Base-by-base conservation (phyloP, 1,284 basidiomycete genomes). In the Phlebopus sp. region DNA sequence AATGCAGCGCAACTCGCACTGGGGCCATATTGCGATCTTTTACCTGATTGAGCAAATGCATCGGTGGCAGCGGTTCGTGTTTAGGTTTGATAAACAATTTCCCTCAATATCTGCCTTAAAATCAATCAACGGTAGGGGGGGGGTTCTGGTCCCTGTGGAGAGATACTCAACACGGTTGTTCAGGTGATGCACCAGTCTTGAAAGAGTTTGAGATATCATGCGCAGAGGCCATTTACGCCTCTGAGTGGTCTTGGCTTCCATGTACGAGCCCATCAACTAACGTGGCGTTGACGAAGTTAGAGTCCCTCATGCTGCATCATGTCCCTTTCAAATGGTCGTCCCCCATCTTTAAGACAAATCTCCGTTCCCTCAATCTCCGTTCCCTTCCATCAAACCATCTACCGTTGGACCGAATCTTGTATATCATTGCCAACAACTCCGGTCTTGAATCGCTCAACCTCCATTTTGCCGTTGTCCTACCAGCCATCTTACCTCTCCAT, bases 41-140 rank as follows among this genome's bases (percentile, higher is more conserved):
- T 90, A 90, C 60, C 68, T 90, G 18, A 79, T 83, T 2, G 78
- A 84, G 55, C 83, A 88, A 59, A 89, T 89, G 78, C 79, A 81
- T 52, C 78, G 87, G 25, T 90, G 86, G 86, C 75, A 85, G 58
- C 74, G 86, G 18, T 90, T 90, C 56, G 76, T 89, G 8, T 89
- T 89, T 59, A 70, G 82, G 40, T 89, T 86, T 55, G 84, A 88
- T 56, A 82, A 79, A 59, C 81, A 82, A 29, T 88, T 89, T 64
- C 67, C 77, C 23, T 86, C 84, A 11, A 77, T 87, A 64, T 69
- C 71, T 39, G 85, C 86, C 5, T 75, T 89, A 55, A 82, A 81
- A 60, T 77, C 78, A 19, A 81, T 89, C 54, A 75, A 72, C 49
- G 84, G 85, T 86, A 51, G 47, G 81, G 70, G 47, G 81, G 70